Base-by-base conservation (phyloP, 208 protist genomes). In the Balamuthia mandrillaris region DNA sequence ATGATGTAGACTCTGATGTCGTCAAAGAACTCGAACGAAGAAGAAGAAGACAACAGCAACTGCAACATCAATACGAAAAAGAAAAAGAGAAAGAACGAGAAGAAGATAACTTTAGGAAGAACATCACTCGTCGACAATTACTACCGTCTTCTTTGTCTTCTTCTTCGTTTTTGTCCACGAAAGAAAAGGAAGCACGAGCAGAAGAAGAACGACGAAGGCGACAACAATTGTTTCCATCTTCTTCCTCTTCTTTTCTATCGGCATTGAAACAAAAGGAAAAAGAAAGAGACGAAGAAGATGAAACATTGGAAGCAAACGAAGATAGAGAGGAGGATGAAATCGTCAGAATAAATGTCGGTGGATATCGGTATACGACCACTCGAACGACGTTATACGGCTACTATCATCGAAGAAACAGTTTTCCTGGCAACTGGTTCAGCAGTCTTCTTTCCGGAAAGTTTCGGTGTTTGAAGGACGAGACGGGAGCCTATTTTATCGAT, bases 401-500 rank as follows among this genome's bases (percentile, higher is more conserved):
- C 41, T 54, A 51, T 5, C 51, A 47, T 54, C 77, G 52, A 65
- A 37, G 54, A 21, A 54, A 42, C 1, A 66, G 70, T 24, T 54
- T 63, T 5, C 51, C 74, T 54, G 79, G 31, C 44, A 63, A 84
- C 35, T 51, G 70, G 27, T 58, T 68, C 56, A 66, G 29, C 16
- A 42, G 42, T 1, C 44, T 58, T 24, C 74, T 66, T 10, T 84
- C 41, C 24, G 54, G 77, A 21, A 49, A 58, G 58, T 84, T 84
- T 39, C 1, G 3, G 2, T 44, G 31, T 24, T 18, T 81, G 2
- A 41, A 63, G 51, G 84, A 87, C 44, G 84, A 87, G 1, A 68
- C 33, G 0, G 84, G 84, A 12, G 70, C 74, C 31, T 77, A 68
- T 51, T 58, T 87, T 42, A 83, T 87, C 24, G 84, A 87, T 63